These are phyloP conservation scores for Apiotrichum veenhuisii DNA, from an alignment of 1,284 basidiomycete genomes.

Conservation along the genomic window DNA sequence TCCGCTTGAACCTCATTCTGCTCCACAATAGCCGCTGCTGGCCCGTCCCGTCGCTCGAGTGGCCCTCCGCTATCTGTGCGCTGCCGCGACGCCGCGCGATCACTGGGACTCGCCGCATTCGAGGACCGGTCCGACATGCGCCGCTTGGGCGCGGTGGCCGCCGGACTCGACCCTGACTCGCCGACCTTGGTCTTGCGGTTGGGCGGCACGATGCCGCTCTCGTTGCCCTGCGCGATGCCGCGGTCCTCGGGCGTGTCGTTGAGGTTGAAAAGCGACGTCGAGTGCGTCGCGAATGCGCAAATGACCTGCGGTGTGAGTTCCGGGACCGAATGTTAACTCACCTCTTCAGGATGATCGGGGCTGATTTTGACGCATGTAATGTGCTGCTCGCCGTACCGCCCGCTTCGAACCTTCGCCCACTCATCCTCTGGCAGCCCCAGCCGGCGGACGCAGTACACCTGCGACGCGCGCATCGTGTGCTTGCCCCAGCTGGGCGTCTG, in stretches of 20 bases:
- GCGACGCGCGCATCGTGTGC: conserved; percentile 38
- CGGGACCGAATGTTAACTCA: conserved; percentile 51
- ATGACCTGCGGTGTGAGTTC: conserved; percentile 37
- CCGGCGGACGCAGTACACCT: conserved; percentile 73
- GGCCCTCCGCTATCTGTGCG: neutral
- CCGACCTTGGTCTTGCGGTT: neutral
- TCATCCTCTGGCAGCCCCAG: conserved; percentile 61
- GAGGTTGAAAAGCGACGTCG: conserved; percentile 75
- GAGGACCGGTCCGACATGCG: conserved; percentile 7
- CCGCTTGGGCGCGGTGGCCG: conserved; percentile 5
- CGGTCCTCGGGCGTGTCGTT: conserved; percentile 55
- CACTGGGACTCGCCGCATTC: neutral
- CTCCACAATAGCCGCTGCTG: neutral
- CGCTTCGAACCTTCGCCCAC: conserved; percentile 28
- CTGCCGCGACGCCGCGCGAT: neutral
- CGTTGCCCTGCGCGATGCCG: conserved; percentile 2
- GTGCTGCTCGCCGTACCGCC: conserved; percentile 53
- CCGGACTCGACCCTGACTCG: neutral
- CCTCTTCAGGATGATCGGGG: conserved; percentile 71
- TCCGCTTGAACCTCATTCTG: too few relatives aligned
- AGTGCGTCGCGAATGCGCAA: conserved; percentile 69
- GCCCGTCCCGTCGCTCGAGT: too few relatives aligned
- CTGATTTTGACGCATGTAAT: conserved; percentile 78
- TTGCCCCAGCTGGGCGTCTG: conserved; percentile 71
- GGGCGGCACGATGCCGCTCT: conserved; percentile 7